Base-by-base conservation (phyloP, 495 filamentous ascomycete species). In the Aspergillus incahuasiensis region DNA sequence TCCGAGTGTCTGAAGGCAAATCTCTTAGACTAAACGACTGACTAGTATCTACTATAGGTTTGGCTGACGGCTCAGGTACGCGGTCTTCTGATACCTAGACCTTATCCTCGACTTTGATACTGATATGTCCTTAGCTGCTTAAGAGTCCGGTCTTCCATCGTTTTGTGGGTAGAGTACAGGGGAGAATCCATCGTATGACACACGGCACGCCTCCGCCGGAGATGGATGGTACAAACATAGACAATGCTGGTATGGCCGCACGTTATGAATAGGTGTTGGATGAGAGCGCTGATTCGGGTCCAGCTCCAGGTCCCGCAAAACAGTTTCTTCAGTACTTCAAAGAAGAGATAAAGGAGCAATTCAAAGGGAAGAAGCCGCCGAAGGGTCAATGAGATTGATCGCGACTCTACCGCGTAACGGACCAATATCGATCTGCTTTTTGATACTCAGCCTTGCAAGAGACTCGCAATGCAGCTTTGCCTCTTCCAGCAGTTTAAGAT, bases 101-200 rank as follows among this genome's bases (percentile, higher is more conserved):
- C 53, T 49, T 18, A 40, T 3, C 6, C 38, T 22, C 3, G 45
- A 46, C 18, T 55, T 61, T 70, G 50, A 68, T 60, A 41, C 52
- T 65, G 40, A 65, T 25, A 12, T 43, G 12, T 42, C 48, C 24
- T 44, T 44, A 86, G 84, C 79, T 87, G 51, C 73, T 86, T 43
- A 61, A 67, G 52, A 86, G 83, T 63, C 80, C 78, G 5, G 62
- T 74, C 35, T 87, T 86, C 64, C 84, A 86, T 63, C 72, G 79
- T 12, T 71, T 69, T 52, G 84, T 86, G n/a, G 72, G 76, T 16
- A 66, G 63, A 56, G 68, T 85, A 15, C 79, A 86, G 64, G 75
- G 78, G 41, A 74, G 70, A 39, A 65, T 86, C 24, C 77, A 80
- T 44, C 74, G 79, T 42, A 44, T 77, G 38, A 71, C 65, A 28